Percentiles rank a stretch among this genome's conserved stretches.
Conservation (phyloP, 176 grass and related monocot genomes). For the Eremochloa ophiuroides region DNA sequence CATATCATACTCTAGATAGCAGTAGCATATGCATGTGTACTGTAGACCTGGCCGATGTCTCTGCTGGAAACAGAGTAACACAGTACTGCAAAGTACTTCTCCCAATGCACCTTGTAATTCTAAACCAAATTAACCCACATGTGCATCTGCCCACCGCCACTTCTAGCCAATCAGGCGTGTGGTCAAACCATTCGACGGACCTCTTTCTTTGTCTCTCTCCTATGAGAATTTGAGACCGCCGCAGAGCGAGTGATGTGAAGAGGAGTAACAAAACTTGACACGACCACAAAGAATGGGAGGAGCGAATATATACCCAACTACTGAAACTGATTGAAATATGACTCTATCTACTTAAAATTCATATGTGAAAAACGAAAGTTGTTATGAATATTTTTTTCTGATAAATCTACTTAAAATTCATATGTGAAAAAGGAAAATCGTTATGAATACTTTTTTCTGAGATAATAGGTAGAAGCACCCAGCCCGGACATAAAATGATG, state of each 20-base stretch:
- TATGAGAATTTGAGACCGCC: slow-evolving; percentile 7
- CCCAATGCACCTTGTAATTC: slow-evolving; percentile 58
- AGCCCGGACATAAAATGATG: neutral
- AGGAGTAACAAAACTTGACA: neutral
- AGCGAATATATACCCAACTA: neutral
- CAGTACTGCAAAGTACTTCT: slow-evolving; percentile 19
- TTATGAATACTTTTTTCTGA: neutral
- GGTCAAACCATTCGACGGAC: slow-evolving; percentile 17
- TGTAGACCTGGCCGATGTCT: slow-evolving; percentile 17
- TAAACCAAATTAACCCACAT: slow-evolving; percentile 45
- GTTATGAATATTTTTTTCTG: too few species aligned
- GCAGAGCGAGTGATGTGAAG: neutral
- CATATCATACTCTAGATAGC: too few species aligned
- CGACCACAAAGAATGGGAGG: neutral
- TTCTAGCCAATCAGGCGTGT: slow-evolving; percentile 40
- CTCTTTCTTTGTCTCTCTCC: neutral
- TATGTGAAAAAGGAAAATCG: neutral
- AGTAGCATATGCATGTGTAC: neutral
- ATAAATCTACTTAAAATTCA: neutral
- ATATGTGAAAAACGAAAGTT: neutral
- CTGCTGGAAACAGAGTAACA: slow-evolving; percentile 8
- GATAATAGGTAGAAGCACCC: neutral
- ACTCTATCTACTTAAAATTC: neutral
- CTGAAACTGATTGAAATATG: neutral
- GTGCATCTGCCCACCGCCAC: slow-evolving; percentile 38